Evolutionary conservation across 306 rosid species (phyloP).

Genomic region (Echinosophora koreensis): DNA sequence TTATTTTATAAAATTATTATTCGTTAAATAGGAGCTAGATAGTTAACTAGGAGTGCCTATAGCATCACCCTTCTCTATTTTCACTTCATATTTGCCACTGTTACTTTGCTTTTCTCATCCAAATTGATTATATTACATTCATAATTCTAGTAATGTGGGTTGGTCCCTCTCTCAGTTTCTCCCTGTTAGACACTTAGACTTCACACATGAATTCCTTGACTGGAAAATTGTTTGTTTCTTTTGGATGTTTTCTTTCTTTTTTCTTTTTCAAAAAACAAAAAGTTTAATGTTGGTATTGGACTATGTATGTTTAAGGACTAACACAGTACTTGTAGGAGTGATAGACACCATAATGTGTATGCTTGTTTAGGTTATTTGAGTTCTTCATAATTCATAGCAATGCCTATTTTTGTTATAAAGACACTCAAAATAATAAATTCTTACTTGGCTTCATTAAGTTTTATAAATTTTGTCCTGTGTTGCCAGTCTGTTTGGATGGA

Average conservation of each 20-base stretch:
- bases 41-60: too few species aligned
- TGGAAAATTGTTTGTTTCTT: not conserved
- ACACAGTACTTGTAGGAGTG: not conserved
- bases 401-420: slow-evolving; percentile 21
- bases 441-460: slow-evolving; percentile 37
- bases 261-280: too few species aligned
- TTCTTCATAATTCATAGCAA: slow-evolving; percentile 1
- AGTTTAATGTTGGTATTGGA: not conserved
- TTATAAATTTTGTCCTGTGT: not conserved
- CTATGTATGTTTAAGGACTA: not conserved
- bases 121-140: not conserved
- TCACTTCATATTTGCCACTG: not conserved
- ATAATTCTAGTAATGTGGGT: not conserved
- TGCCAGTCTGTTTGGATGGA: slow-evolving; percentile 91
- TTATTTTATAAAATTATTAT: too few species aligned
- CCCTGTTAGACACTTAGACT: not conserved
- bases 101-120: not conserved
- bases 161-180: not conserved
- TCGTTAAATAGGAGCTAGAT: too few species aligned
- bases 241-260: not conserved
- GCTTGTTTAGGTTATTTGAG: not conserved
- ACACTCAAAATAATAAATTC: slow-evolving; percentile 15
- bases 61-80: not conserved
- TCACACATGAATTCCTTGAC: not conserved
- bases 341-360: not conserved